Base-by-base conservation (phyloP, 306 rosid species). In the Malus sylvestris region DNA sequence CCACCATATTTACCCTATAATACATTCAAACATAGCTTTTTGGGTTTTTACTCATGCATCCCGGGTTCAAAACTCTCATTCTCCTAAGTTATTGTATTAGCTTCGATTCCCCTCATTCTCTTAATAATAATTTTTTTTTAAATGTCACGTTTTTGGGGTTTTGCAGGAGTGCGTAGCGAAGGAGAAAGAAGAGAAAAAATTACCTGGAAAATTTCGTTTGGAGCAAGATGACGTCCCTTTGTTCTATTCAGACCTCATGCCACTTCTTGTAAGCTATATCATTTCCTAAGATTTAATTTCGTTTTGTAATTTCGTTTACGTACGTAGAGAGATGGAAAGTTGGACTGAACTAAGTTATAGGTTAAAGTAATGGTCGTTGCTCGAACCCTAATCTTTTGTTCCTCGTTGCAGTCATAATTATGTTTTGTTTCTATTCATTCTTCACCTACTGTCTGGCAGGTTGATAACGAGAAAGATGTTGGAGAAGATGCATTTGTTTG, bases 401-500 rank as follows among this genome's bases (percentile, higher is more conserved):
- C 59, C 62, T 66, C 32, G 14, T 55, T 35, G 51, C 40, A 16
- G 27, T 30, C 18, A 22, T 10, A 71, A 18, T 23, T 27, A 38
- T 46, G 9, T 20, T 74, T 25, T 81, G 76, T 76, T 71, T 30
- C 38, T 16, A 33, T 82, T 74, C 55, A 22, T 70, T 38, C 38
- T 69, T 60, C 32, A 59, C 68, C 35, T 18, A 42, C 58, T 27
- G 45, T 60, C n/a, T 80, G 40, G 76, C 83, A 95, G 99, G 87
- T 92, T 78, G 80, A 73, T 53, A 63, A 85, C 63, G 91, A 90
- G 29, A 88, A 86, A 67, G 80, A 70, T 76, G 92, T 90, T 61
- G 97, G 97, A 74, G 99, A 95, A 89, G 96, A 95, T 78, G 92
- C 93, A 68, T 95, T 88, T 79, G 96, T 91, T 61, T 95, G 99